phyloP scores from a whole-genome alignment of 1,139 yeast genomes.

The Suhomyces kunorum region DNA sequence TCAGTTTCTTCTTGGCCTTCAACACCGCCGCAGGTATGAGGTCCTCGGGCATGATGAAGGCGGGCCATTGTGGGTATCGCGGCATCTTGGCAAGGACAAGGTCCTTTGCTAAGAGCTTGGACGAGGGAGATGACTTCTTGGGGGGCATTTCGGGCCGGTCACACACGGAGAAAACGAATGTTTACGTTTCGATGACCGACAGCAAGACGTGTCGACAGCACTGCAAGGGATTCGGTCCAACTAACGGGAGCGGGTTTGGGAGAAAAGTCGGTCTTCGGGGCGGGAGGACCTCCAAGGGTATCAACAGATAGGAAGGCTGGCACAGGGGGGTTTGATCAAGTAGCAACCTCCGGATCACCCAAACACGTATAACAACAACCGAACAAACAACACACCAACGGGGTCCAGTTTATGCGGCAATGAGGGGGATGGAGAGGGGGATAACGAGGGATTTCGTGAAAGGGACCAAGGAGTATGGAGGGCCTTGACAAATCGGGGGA shows the following conservation, averaged over 20 bases:
- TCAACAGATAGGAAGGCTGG: not conserved
- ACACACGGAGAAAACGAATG: not conserved
- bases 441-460: slow-evolving; percentile 1
- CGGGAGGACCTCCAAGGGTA: not conserved
- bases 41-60: slow-evolving; percentile 46
- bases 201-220: slow-evolving; percentile 1
- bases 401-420: not conserved
- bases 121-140: slow-evolving; percentile 20
- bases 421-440: not conserved
- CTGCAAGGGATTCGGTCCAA: not conserved
- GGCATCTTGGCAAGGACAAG: slow-evolving; percentile 51
- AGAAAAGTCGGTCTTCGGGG: not conserved
- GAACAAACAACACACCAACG: slow-evolving; percentile 1
- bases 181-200: slow-evolving; percentile 1
- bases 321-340: slow-evolving; percentile 3
- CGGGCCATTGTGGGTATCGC: slow-evolving; percentile 53
- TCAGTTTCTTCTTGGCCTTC: slow-evolving; percentile 40
- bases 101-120: slow-evolving; percentile 33
- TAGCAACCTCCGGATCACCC: slow-evolving; percentile 11
- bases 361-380: slow-evolving; percentile 5
- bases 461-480: not conserved
- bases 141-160: slow-evolving; percentile 28
- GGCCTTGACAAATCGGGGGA: not conserved
- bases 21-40: slow-evolving; percentile 42
- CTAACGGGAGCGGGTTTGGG: not conserved